Evolutionary conservation across 2,329 filamentous ascomycete genomes (phyloP).

Genomic region (Penicillium sp.): DNA sequence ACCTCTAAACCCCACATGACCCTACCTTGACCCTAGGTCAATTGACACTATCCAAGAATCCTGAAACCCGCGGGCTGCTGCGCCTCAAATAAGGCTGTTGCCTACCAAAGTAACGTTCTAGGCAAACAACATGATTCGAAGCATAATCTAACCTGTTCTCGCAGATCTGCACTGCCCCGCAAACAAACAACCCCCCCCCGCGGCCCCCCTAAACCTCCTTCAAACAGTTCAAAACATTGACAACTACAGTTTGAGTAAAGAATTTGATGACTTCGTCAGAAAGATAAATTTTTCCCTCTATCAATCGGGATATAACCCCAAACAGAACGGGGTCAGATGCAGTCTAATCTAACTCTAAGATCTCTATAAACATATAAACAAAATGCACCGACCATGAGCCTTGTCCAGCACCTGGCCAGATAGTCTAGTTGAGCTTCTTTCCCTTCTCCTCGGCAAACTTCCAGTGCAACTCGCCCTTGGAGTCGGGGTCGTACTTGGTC

Average conservation of each 20-base stretch:
- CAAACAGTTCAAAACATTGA: not conserved
- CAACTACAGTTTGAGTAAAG: not conserved
- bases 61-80: too few species aligned
- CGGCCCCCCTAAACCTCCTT: too few species aligned
- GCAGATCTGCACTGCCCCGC: too few species aligned
- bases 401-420: not conserved
- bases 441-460: constrained; percentile 1
- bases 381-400: not conserved
- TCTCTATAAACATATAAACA: not conserved
- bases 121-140: too few species aligned
- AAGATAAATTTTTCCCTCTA: not conserved
- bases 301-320: not conserved
- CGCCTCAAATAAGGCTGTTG: too few species aligned
- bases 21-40: too few species aligned
- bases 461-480: constrained; percentile 17
- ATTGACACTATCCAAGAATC: too few species aligned
- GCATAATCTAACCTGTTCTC: too few species aligned
- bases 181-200: too few species aligned
- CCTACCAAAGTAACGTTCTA: too few species aligned
- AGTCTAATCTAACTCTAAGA: not conserved
- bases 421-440: constrained; percentile 16
- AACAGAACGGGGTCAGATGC: not conserved
- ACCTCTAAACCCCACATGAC: too few species aligned
- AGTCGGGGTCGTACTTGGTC: constrained; percentile 14
- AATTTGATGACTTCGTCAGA: not conserved